phyloP scores from a whole-genome alignment of 768 basidiomycete genomes.

The Hydnum rufescens region DNA sequence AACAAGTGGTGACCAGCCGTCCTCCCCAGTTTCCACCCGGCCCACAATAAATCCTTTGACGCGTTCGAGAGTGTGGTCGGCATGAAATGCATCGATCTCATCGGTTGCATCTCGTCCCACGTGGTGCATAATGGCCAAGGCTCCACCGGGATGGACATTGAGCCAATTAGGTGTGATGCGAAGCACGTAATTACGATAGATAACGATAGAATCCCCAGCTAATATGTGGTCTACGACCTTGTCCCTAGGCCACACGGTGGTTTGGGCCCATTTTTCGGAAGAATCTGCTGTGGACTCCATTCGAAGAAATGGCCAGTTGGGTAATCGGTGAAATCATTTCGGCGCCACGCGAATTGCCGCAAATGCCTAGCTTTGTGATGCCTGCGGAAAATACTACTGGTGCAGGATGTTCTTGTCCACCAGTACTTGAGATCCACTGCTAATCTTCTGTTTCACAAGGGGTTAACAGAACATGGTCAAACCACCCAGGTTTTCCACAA shows the following conservation, averaged over 20 bases:
- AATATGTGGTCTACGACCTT: conserved; percentile 52
- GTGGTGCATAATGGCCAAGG: conserved; percentile 79
- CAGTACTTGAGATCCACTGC: too few relatives aligned
- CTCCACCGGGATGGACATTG: conserved; percentile 73
- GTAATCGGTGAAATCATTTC: too few relatives aligned
- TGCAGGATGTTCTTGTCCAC: too few relatives aligned
- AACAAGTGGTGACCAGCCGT: conserved; percentile 51
- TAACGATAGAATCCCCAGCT: conserved; percentile 52
- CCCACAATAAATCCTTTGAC: conserved; percentile 52
- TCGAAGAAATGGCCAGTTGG: too few relatives aligned
- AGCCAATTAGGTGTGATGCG: conserved; percentile 60
- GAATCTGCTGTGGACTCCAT: too few relatives aligned
- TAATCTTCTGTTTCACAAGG: too few relatives aligned
- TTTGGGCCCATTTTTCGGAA: too few relatives aligned
- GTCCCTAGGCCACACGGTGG: conserved; percentile 28
- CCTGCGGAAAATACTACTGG: too few relatives aligned
- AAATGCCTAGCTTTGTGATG: too few relatives aligned
- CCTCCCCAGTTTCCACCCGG: conserved; percentile 32
- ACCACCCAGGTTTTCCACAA: too few relatives aligned
- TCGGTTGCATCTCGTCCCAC: conserved; percentile 88
- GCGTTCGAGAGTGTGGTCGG: conserved; percentile 30
- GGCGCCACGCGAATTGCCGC: too few relatives aligned
- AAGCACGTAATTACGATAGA: conserved; percentile 45
- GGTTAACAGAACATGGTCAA: too few relatives aligned
- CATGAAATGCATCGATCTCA: conserved; percentile 87